A percentile compares a stretch with the other conserved stretches of the same genome.
Conservation (phyloP, 2,329 filamentous ascomycete genomes). For the Colletotrichum acutatum region DNA sequence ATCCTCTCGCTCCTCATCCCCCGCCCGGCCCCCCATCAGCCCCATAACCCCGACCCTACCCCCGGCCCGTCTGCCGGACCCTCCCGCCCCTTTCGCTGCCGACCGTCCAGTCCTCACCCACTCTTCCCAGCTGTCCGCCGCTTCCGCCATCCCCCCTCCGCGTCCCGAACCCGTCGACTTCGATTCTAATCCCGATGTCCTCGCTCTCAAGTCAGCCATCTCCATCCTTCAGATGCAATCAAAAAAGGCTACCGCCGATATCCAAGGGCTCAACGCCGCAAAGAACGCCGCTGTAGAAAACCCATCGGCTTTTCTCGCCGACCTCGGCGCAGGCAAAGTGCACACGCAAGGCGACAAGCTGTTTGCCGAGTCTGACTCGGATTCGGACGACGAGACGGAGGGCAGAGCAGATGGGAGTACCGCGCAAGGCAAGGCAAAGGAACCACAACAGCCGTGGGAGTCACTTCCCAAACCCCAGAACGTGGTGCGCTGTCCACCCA, state of each 20-base stretch:
- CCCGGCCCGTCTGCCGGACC: slow-evolving; percentile 46
- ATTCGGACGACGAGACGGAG: slow-evolving; percentile 40
- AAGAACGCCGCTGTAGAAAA: slow-evolving; percentile 77
- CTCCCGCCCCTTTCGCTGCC: slow-evolving; percentile 42
- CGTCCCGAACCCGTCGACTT: slow-evolving; percentile 66
- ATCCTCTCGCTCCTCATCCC: slow-evolving; percentile 52
- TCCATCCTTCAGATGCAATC: slow-evolving; percentile 89
- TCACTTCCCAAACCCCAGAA: slow-evolving; percentile 82
- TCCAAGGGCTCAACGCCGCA: slow-evolving; percentile 74
- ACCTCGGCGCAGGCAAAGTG: slow-evolving; percentile 73
- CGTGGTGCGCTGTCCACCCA: slow-evolving; percentile 84
- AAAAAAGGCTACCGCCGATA: slow-evolving; percentile 79
- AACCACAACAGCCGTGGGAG: slow-evolving; percentile 59
- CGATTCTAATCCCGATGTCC: slow-evolving; percentile 81
- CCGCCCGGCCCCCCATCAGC: slow-evolving; percentile 62
- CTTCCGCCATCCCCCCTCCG: slow-evolving; percentile 54
- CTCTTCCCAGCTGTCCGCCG: slow-evolving; percentile 52
- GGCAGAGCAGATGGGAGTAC: slow-evolving; percentile 38
- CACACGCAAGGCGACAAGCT: slow-evolving; percentile 50
- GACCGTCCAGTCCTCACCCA: slow-evolving; percentile 56
- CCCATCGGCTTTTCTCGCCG: slow-evolving; percentile 77
- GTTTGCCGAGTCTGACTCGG: slow-evolving; percentile 38
- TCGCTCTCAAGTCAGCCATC: slow-evolving; percentile 87
- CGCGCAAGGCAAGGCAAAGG: slow-evolving; percentile 17
- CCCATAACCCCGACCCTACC: slow-evolving; percentile 64